phyloP scores from a whole-genome alignment of 2,329 filamentous ascomycete genomes.

The Fusarium sp. region DNA sequence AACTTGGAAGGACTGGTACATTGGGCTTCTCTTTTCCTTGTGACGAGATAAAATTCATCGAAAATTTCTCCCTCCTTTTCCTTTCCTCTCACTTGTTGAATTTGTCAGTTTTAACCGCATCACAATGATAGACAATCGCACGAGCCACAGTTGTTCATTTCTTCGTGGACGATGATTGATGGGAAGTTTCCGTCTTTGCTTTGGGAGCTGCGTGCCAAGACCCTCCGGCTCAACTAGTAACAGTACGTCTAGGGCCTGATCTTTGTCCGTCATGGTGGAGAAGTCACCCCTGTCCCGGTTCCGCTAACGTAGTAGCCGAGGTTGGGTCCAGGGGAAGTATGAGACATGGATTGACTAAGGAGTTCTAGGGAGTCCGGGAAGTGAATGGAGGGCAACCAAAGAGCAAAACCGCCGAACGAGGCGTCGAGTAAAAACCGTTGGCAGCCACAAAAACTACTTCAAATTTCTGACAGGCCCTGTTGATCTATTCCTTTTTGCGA shows the following conservation, averaged over 20 bases:
- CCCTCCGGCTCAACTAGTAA: slow-evolving; percentile 22
- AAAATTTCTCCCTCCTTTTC: neutral
- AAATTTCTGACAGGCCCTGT: slow-evolving; percentile 33
- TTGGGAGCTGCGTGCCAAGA: slow-evolving; percentile 28
- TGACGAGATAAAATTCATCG: neutral
- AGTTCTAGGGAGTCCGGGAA: slow-evolving; percentile 3
- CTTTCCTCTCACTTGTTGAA: neutral
- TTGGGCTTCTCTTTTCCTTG: slow-evolving; percentile 5
- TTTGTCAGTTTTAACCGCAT: neutral
- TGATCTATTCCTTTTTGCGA: slow-evolving; percentile 39
- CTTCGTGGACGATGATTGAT: slow-evolving; percentile 28
- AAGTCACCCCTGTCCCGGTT: slow-evolving; percentile 20
- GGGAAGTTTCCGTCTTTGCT: slow-evolving; percentile 24
- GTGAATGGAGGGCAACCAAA: slow-evolving; percentile 9
- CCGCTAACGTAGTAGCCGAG: slow-evolving; percentile 31
- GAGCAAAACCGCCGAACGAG: slow-evolving; percentile 21
- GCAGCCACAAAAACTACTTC: slow-evolving; percentile 29
- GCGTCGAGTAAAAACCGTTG: slow-evolving; percentile 28
- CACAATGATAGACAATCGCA: neutral
- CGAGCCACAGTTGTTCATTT: slow-evolving; percentile 26
- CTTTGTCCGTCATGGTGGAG: slow-evolving; percentile 35
- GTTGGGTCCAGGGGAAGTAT: slow-evolving; percentile 22
- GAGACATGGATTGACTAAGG: slow-evolving; percentile 7
- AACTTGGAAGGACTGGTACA: slow-evolving; percentile 27
- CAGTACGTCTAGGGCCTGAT: slow-evolving; percentile 21